Base-by-base conservation (phyloP, 1,284 basidiomycete species). In the Leccinum pachyderme region DNA sequence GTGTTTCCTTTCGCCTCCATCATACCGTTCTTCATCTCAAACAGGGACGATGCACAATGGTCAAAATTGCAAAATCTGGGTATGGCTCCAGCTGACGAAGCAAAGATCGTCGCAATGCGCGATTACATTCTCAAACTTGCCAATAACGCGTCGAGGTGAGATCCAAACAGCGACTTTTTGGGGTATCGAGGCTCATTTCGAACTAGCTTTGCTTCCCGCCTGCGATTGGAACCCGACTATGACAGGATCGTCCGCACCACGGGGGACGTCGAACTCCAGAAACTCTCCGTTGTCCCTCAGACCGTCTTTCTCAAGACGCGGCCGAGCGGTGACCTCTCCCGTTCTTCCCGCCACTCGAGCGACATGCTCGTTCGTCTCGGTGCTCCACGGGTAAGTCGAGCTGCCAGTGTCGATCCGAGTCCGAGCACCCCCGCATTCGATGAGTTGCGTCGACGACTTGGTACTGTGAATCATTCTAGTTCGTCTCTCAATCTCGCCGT, bases 251-350 rank as follows among this genome's bases (percentile, higher is more conserved):
- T 91, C 4, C 87, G 88, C 64, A 80, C 84, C 8, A 83, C 79
- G 9, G 80, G 80, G 9, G 81, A 85, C 37, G 78, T 91, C 32
- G 88, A 90, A 61, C 75, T 92, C 41, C 86, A 90, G 69, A 91
- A 92, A 67, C 81, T 95, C 43, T 87, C 89, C 4, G 89, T 98
- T n/a, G 91, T 95, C 0, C 94, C 94, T 5, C 93, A 94, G 59
- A 99, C 95, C 0, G 90, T 99, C 24, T 98, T 99, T 73, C 80
- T 99, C 62, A 92, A 86, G 59, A 71, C 80, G 28, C 70, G 75
- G 29, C 67, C 70, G 22, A 35, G 24, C n/a, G 51, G 75, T 5
- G 82, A 84, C 5, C 52, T 69, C 18, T 61, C 71, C 5, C 77
- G 76, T 37, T 64, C 71, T 7, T 66, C 73, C 25, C 74, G 75